Evolutionary conservation across 2,329 filamentous ascomycete species (phyloP).

Genomic region (Pseudogymnoascus sp.): DNA sequence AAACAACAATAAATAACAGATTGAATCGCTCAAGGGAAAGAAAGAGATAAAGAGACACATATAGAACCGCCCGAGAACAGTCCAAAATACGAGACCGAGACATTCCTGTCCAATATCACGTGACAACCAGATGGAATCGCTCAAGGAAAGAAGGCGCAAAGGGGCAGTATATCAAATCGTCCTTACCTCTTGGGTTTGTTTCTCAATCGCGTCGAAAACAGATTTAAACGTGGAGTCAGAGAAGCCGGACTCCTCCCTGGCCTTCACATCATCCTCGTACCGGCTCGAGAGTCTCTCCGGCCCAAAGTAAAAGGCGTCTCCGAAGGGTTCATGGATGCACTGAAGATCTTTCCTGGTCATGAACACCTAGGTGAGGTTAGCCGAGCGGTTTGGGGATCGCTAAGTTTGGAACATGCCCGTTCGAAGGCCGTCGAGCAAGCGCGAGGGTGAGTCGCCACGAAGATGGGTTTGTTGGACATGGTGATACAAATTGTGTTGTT

Average conservation of each 20-base stretch:
- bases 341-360: constrained; percentile 85
- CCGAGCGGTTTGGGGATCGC: neutral
- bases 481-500: constrained; percentile 19
- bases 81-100: neutral
- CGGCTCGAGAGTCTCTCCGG: constrained; percentile 77
- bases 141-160: neutral
- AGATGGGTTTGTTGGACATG: constrained; percentile 77
- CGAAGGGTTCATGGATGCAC: constrained; percentile 92
- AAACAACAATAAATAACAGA: neutral
- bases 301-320: constrained; percentile 92
- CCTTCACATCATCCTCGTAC: constrained; percentile 59
- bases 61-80: neutral
- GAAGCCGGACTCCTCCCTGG: constrained; percentile 55
- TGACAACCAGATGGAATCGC: neutral
- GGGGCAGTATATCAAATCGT: neutral
- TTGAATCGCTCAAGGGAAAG: neutral
- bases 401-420: constrained; percentile 49
- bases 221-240: constrained; percentile 62
- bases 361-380: constrained; percentile 60
- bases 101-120: neutral
- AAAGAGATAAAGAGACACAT: neutral
- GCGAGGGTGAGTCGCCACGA: constrained; percentile 86
- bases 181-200: constrained; percentile 57
- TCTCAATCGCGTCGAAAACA: constrained; percentile 68
- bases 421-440: constrained; percentile 97